Conservation (phyloP, 345 rosid genomes). For the Heritiera littoralis region DNA sequence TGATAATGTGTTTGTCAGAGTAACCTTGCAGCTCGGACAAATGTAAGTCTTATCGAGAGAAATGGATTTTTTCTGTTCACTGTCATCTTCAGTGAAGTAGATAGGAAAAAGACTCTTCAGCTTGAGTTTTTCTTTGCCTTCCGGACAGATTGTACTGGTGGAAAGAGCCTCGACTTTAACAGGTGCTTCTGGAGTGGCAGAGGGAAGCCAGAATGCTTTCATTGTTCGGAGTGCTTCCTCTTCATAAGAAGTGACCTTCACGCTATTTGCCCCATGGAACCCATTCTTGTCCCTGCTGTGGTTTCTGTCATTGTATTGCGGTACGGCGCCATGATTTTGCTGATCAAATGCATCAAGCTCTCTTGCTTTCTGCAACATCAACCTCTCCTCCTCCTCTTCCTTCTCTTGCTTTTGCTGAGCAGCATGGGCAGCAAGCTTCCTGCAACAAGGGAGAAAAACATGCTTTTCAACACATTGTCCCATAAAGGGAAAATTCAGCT, state of each 20-base stretch:
- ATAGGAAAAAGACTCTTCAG: conserved; percentile 83
- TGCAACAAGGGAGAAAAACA: conserved; percentile 30
- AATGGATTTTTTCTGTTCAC: conserved; percentile 49
- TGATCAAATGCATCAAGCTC: conserved; percentile 95
- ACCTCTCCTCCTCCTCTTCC: conserved; percentile 81
- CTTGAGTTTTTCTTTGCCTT: conserved; percentile 87
- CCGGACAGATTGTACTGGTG: conserved; percentile 71
- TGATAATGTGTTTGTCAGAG: conserved; percentile 76
- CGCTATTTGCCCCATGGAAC: conserved; percentile 96
- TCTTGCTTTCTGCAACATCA: conserved; percentile 64
- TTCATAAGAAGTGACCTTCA: conserved; percentile 84
- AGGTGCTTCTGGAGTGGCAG: conserved; percentile 93
- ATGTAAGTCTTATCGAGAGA: conserved; percentile 67
- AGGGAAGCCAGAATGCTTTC: conserved; percentile 99
- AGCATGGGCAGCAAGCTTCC: conserved; percentile 75
- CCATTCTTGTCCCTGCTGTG: conserved; percentile 71
- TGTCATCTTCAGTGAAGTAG: conserved; percentile 67
- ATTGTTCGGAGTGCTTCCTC: conserved; percentile 95
- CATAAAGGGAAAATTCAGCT: neutral
- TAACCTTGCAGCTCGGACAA: conserved; percentile 96
- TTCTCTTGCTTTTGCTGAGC: conserved; percentile 75
- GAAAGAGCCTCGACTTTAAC: conserved; percentile 76
- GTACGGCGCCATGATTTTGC: conserved; percentile 93
- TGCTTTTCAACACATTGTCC: conserved; percentile 3
- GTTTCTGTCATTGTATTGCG: conserved; percentile 73